phyloP scores from a whole-genome alignment of 371 early-diverging fungal genomes.

The Conidiobolus incongruus region DNA sequence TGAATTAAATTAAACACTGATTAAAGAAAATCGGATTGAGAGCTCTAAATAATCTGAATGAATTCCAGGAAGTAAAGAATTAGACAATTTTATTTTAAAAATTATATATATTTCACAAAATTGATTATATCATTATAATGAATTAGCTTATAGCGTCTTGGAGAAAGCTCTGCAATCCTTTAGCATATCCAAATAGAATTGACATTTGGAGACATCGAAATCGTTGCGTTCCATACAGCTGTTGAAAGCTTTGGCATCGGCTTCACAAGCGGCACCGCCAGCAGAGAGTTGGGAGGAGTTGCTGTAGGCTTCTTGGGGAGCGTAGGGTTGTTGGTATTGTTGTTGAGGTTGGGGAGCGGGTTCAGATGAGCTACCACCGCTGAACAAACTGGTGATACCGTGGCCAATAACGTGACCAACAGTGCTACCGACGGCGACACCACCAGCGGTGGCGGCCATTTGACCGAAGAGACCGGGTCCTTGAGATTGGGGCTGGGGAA shows the following conservation, averaged over 20 bases:
- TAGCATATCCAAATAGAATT: slow-evolving; percentile 68
- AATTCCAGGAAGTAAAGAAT: no score
- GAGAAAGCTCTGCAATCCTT: no score
- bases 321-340: slow-evolving; percentile 11
- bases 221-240: slow-evolving; percentile 60
- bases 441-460: slow-evolving; percentile 82
- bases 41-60: no score
- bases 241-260: slow-evolving; percentile 62
- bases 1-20: no score
- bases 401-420: slow-evolving; percentile 44
- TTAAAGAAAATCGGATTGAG: no score
- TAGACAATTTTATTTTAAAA: no score
- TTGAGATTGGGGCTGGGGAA: slow-evolving; percentile 11
- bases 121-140: no score
- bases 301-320: slow-evolving; percentile 1
- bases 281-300: slow-evolving; percentile 13
- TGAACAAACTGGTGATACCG: slow-evolving; percentile 45
- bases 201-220: slow-evolving; percentile 53
- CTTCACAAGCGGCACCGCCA: slow-evolving; percentile 37
- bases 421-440: slow-evolving; percentile 76
- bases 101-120: no score
- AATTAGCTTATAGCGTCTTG: no score
- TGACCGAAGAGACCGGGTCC: slow-evolving; percentile 59
- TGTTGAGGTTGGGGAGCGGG: slow-evolving; percentile 6
- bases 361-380: slow-evolving; percentile 25